Evolutionary conservation across 169 alveolate species (phyloP).

Genomic region (Plasmodium blacklocki): DNA sequence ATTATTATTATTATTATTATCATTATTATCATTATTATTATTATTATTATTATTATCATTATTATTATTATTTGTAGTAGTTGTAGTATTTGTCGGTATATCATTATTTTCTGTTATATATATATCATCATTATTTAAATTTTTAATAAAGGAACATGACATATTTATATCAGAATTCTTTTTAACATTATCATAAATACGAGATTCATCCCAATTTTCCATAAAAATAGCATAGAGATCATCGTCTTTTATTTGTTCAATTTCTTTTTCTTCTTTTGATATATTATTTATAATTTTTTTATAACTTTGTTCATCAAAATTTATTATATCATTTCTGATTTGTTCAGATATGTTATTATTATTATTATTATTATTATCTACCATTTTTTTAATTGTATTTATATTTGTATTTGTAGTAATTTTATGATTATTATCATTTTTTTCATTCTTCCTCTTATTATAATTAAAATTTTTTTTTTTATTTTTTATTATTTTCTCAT

Average conservation of each 20-base stretch:
- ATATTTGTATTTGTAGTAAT: background rate
- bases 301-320: slow-evolving; percentile 65
- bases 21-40: background rate
- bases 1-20: background rate
- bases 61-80: background rate
- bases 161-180: slow-evolving; percentile 5
- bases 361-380: background rate
- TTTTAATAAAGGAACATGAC: slow-evolving; percentile 29
- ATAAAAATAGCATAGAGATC: slow-evolving; percentile 74
- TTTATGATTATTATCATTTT: background rate
- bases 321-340: slow-evolving; percentile 48
- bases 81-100: background rate
- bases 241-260: slow-evolving; percentile 72
- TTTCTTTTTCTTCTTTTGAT: slow-evolving; percentile 67
- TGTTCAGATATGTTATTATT: background rate
- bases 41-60: background rate
- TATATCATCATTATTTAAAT: slow-evolving; percentile 24
- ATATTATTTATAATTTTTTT: slow-evolving; percentile 60
- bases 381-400: background rate
- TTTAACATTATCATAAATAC: background rate
- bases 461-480: background rate
- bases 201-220: slow-evolving; percentile 73
- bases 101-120: background rate
- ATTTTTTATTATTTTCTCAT: background rate
- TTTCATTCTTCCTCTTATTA: background rate